Evolutionary conservation across 2,329 filamentous ascomycete genomes (phyloP), one percentile per base, ranked within the genome.

Genomic region (Daldinia sp.): DNA sequence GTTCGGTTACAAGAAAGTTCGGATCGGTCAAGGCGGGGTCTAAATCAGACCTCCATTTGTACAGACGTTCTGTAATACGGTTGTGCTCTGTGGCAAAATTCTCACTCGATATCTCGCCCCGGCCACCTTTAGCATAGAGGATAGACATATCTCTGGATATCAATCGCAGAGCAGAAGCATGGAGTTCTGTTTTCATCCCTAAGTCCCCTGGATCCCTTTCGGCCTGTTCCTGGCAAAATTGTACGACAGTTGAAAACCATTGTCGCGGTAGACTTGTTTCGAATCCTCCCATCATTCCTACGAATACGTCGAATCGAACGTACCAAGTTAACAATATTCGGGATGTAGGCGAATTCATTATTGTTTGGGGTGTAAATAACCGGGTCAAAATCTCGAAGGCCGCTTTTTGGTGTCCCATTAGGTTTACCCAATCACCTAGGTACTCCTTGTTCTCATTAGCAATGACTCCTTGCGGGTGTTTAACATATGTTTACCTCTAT

Each of bases 351-450:
- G 90, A 92, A 71, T 92, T 84, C 82, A 91, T 89, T 48, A 93
- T 89, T 0, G 89, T 91, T 69, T 94, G 84, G 0, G 93, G 92
- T 0, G 90, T 93, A 77, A 93, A 94, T 0, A 98, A 82, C 48
- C 91, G 88, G 1, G 87, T 91, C 51, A 98, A 82, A 74, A 98
- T 91, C 70, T 93, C 89, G 76, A 92, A 89, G 0, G 96, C 96
- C 10, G 95, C 96, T 77, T 92, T 93, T 78, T 98, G 94, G 78
- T 98, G 96, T 23, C 94, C 93, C 80, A 96, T 91, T 15, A 98
- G 84, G 75, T 97, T 98, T 60, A 97, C 89, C 94, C 94, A 98
- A 78, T 99, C 96, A 12, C 96, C 96, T 51, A 98, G 86, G 75
- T 94, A 97, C 81, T 98, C 96, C 93, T 97, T 75, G 50, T 58